Percentiles rank a stretch among this genome's conserved stretches.
Evolutionary conservation across 371 early-diverging fungal genomes (phyloP).

Genomic region (Rhizopus sp.): DNA sequence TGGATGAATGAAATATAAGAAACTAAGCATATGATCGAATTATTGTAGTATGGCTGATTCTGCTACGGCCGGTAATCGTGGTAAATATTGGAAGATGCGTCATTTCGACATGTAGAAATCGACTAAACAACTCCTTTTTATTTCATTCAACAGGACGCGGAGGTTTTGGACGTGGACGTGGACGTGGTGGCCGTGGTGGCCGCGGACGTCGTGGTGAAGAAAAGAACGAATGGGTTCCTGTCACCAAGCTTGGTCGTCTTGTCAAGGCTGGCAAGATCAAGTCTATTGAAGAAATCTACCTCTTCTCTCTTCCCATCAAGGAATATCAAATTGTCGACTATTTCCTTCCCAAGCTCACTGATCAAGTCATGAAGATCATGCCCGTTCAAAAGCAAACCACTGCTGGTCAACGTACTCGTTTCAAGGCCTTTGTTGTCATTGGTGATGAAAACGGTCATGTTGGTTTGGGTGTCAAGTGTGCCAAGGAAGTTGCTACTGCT

Average conservation of each 20-base stretch:
- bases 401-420: conserved; percentile 99
- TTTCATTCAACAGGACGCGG: conserved; percentile 57
- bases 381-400: conserved; percentile 99
- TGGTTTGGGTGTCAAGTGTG: conserved; percentile 99
- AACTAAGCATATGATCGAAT: neutral
- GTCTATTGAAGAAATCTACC: conserved; percentile 95
- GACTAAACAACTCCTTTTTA: conserved; percentile 2
- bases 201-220: conserved; percentile 88
- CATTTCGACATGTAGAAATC: conserved; percentile 8
- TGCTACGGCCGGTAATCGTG: conserved; percentile 79
- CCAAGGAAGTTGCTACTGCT: conserved; percentile 99
- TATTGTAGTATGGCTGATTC: conserved; percentile 67
- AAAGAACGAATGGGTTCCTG: conserved; percentile 83
- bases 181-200: conserved; percentile 66
- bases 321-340: conserved; percentile 99
- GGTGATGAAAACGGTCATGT: conserved; percentile 99
- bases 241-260: conserved; percentile 84
- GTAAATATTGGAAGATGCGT: conserved; percentile 20
- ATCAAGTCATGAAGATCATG: conserved; percentile 99
- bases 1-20: conserved; percentile 13
- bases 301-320: conserved; percentile 98
- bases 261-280: conserved; percentile 93
- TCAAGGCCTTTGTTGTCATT: conserved; percentile 99
- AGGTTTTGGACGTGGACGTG: conserved; percentile 88
- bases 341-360: conserved; percentile 97